A percentile compares a stretch with the other conserved stretches of the same genome.
phyloP scores from a whole-genome alignment of 352 stramenopile species.

The Globisporangium canariense region DNA sequence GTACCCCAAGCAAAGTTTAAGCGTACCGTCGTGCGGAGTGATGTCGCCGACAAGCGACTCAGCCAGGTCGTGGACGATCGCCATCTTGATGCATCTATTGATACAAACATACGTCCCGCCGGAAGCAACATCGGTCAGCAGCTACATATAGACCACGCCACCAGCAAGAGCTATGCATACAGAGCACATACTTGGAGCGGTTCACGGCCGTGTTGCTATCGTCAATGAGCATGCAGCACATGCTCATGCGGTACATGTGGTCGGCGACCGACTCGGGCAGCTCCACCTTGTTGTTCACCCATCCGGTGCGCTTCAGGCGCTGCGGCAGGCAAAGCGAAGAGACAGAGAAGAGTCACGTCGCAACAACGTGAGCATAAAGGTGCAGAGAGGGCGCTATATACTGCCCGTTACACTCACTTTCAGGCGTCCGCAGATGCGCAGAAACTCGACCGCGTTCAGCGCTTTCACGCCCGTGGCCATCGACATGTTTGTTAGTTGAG shows the following conservation, averaged over 20 bases:
- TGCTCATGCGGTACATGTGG: constrained; percentile 93
- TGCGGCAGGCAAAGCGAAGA: constrained; percentile 22
- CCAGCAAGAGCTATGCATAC: not conserved
- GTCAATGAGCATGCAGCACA: constrained; percentile 89
- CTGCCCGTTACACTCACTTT: constrained; percentile 38
- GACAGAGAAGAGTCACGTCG: not conserved
- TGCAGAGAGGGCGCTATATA: not conserved
- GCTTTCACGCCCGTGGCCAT: constrained; percentile 59
- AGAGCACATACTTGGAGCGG: constrained; percentile 44
- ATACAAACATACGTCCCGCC: not conserved
- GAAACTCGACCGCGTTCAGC: constrained; percentile 72
- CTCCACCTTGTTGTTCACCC: constrained; percentile 89
- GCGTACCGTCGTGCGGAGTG: constrained; percentile 83
- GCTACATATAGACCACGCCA: not conserved
- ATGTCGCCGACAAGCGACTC: constrained; percentile 93
- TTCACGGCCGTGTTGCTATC: constrained; percentile 61
- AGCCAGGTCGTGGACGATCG: constrained; percentile 91
- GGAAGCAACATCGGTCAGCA: not conserved
- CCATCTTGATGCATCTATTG: constrained; percentile 87
- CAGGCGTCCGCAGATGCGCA: constrained; percentile 70
- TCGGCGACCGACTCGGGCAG: constrained; percentile 91
- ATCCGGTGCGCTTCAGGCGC: constrained; percentile 89
- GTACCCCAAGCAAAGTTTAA: not conserved
- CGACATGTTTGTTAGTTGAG: constrained; percentile 20
- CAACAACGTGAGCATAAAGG: too few species aligned